Percentiles rank a stretch among this genome's conserved stretches.
Evolutionary conservation across 345 rosid genomes (phyloP).

Genomic region (Citrus glauca): DNA sequence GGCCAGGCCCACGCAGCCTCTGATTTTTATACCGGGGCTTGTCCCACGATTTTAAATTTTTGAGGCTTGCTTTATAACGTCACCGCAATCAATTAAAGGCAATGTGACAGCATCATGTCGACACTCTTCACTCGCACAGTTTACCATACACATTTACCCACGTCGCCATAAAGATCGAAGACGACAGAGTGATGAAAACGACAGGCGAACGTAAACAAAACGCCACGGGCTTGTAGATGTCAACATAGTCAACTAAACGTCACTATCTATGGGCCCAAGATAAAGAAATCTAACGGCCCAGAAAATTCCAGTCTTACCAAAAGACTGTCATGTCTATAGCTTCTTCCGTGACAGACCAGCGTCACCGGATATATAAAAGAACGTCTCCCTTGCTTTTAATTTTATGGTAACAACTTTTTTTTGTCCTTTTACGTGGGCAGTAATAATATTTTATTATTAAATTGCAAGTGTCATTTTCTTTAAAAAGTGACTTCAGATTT

Average conservation of each 20-base stretch:
- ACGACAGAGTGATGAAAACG: slow-evolving; percentile 20
- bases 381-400: neutral
- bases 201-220: slow-evolving; percentile 19
- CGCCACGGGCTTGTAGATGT: slow-evolving; percentile 17
- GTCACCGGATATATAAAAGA: neutral
- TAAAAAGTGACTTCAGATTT: neutral
- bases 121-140: neutral
- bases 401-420: neutral
- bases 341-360: slow-evolving; percentile 5
- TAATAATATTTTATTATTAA: neutral
- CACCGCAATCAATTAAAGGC: neutral
- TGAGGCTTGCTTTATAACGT: neutral
- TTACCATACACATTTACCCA: slow-evolving; percentile 8
- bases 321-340: neutral
- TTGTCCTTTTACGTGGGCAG: neutral
- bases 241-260: slow-evolving; percentile 23
- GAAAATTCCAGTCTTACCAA: neutral
- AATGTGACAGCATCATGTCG: neutral
- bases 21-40: neutral
- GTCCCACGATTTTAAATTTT: neutral
- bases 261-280: slow-evolving; percentile 18
- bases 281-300: slow-evolving; percentile 18
- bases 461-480: neutral
- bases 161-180: slow-evolving; percentile 22
- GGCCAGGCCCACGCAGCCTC: neutral